Evolutionary conservation across 1,284 basidiomycete species (phyloP), one percentile per base, ranked within the genome.

Genomic region (Leccinum pachyderme): DNA sequence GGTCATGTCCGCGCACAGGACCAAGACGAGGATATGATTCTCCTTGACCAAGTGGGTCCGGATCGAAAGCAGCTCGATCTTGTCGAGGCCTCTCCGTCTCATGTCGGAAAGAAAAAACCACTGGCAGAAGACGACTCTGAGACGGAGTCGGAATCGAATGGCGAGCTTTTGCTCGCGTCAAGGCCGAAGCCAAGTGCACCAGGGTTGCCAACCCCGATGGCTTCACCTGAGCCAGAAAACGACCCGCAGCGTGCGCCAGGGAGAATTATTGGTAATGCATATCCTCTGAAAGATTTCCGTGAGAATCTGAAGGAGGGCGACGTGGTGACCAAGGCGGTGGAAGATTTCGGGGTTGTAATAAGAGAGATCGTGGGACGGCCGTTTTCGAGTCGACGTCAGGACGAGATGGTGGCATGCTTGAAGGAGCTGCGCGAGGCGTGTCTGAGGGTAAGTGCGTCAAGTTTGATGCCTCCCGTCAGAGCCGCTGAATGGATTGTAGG

Each of bases 241-340:
- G 80, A 86, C 60, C 73, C 73, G 18, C 73, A 72, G 27, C 69
- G 71, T 12, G 73, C 71, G 12, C 71, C 73, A 1, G 84, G 84
- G 7, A 75, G 85, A 44, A 87, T 91, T 49, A 81, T 95, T 43
- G 87, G 89, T n/a, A 81, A 78, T 50, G 82, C 84, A 1, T 76
- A 78, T 59, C 92, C 93, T 1, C 74, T 95, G 41, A 77, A 75
- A 49, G 93, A 95, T 72, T 95, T 95, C 72, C 75, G 75, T 58
- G 75, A 78, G 61, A 86, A 91, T 62, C 73, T 90, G 18, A 77
- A 78, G 41, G 77, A 81, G 49, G 90, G 89, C 0, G 91, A 93
- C 67, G 73, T 92, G 15, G 90, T 93, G 48, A 82, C 79, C 25
- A 93, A 95, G 70, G 90, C 90, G 0, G 87, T 93, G 9, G 82